Evolutionary conservation across 257 asterid species (phyloP).

Genomic region (Ocimum tenuiflorum): DNA sequence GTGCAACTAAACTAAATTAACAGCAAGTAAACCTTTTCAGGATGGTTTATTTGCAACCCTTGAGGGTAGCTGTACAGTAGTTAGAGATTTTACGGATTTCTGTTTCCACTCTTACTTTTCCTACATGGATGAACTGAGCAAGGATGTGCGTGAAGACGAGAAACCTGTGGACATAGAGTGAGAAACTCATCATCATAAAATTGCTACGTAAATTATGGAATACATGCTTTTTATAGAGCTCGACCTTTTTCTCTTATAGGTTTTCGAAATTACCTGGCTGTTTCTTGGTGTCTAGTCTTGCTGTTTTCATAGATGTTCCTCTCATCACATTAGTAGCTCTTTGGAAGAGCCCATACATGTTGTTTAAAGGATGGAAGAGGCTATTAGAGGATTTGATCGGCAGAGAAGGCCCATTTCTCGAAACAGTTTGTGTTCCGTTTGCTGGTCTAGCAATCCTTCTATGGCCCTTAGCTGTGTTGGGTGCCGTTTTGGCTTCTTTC

Average conservation of each 20-base stretch:
- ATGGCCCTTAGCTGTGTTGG: slow-evolving; percentile 87
- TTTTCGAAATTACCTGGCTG: slow-evolving; percentile 58
- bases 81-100: slow-evolving; percentile 72
- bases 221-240: not conserved
- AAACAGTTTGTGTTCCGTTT: slow-evolving; percentile 80
- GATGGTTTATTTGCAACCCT: slow-evolving; percentile 69
- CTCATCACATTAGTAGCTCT: slow-evolving; percentile 63
- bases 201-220: not conserved
- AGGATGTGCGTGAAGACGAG: slow-evolving; percentile 49
- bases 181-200: slow-evolving; percentile 13
- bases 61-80: slow-evolving; percentile 60
- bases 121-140: slow-evolving; percentile 76
- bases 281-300: slow-evolving; percentile 53
- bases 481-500: slow-evolving; percentile 52
- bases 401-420: slow-evolving; percentile 88
- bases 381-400: slow-evolving; percentile 72
- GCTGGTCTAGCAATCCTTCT: slow-evolving; percentile 78
- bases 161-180: slow-evolving; percentile 67
- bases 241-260: slow-evolving; percentile 24
- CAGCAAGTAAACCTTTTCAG: slow-evolving; percentile 46
- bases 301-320: slow-evolving; percentile 55
- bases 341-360: slow-evolving; percentile 90
- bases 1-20: no score
- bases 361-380: slow-evolving; percentile 86
- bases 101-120: slow-evolving; percentile 93